These are phyloP conservation scores for Septoria linicola DNA, from an alignment of 2,329 filamentous ascomycete species.

Conservation along the genomic window DNA sequence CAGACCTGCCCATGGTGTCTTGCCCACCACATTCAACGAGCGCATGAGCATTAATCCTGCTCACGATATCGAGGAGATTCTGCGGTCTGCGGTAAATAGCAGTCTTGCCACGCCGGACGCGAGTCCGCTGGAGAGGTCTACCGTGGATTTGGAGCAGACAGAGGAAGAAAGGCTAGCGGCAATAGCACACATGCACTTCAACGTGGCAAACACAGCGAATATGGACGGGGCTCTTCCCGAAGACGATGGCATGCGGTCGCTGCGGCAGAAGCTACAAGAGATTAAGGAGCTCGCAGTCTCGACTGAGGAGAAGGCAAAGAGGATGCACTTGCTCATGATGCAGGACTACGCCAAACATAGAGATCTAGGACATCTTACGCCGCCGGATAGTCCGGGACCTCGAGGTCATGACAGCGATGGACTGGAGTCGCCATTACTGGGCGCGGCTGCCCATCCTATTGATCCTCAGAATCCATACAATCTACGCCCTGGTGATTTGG, in stretches of 20 bases:
- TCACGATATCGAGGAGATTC: slow-evolving; percentile 22
- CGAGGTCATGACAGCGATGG: slow-evolving; percentile 16
- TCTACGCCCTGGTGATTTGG: slow-evolving; percentile 36
- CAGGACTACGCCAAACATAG: slow-evolving; percentile 43
- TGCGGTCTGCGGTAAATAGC: slow-evolving; percentile 11
- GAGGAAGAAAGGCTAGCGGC: not conserved
- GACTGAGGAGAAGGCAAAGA: slow-evolving; percentile 50
- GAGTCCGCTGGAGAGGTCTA: slow-evolving; percentile 11
- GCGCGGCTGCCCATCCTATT: slow-evolving; percentile 23
- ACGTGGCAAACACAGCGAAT: slow-evolving; percentile 8
- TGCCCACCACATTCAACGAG: slow-evolving; percentile 11
- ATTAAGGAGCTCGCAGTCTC: slow-evolving; percentile 46
- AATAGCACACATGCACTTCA: not conserved
- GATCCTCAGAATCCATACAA: slow-evolving; percentile 41
- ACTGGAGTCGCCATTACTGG: slow-evolving; percentile 17
- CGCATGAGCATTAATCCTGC: slow-evolving; percentile 30
- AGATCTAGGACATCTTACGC: slow-evolving; percentile 12
- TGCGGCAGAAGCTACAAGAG: slow-evolving; percentile 50
- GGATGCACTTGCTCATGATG: slow-evolving; percentile 52
- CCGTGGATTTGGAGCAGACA: slow-evolving; percentile 3
- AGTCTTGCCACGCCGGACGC: slow-evolving; percentile 8
- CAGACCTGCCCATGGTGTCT: too few relatives aligned
- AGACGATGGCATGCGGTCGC: slow-evolving; percentile 51
- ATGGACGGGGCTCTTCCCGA: slow-evolving; percentile 42
- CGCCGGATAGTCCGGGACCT: slow-evolving; percentile 9